Evolutionary conservation across 2,329 filamentous ascomycete genomes (phyloP), one percentile per base, ranked within the genome.

Genomic region (Didymella arachidicola): DNA sequence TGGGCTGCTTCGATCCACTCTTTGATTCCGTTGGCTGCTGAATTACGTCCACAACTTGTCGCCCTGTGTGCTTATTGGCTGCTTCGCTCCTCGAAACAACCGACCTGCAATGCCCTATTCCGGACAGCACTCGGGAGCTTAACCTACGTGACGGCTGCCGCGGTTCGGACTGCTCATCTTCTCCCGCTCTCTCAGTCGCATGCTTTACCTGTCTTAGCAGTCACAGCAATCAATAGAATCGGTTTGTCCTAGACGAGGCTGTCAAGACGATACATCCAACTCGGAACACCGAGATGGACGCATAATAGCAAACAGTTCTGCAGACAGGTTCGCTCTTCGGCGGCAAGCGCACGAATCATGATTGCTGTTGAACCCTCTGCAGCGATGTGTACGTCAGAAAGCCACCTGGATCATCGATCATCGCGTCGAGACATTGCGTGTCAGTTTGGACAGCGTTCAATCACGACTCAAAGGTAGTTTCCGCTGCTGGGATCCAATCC

Each of bases 21-120:
- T 29, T 7, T 8, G 12, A 38, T 19, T 5, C 27, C 12, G 44
- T 58, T 29, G 7, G 22, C 36, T 30, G 27, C 27, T 43, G 2
- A 27, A 27, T 27, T 25, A 43, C 14, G 12, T 2, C 38, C 38
- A 14, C 38, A 41, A 11, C n/a, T 25, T 22, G 22, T 19, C 29
- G 18, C 34, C 34, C 19, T 36, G 34, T 18, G 8, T n/a, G n/a
- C 29, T 39, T n/a, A 56, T 56, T 56, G 53, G 53, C 39, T 29
- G 12, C 45, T 30, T 49, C 44, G 43, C 30, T 58, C 49, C 22
- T 58, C 44, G 30, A 43, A 53, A 38, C 36, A 7, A 43, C 27
- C 29, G 11, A 32, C 30, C 30, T 4, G 30, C 4, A 14, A 27
- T 27, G 41, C 14, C 25, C 32, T 7, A 26, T 18, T 44, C 18